Percentiles rank a stretch among this genome's conserved stretches.
phyloP scores from a whole-genome alignment of 73 alveolate genomes.

The Paramecium caudatum region DNA sequence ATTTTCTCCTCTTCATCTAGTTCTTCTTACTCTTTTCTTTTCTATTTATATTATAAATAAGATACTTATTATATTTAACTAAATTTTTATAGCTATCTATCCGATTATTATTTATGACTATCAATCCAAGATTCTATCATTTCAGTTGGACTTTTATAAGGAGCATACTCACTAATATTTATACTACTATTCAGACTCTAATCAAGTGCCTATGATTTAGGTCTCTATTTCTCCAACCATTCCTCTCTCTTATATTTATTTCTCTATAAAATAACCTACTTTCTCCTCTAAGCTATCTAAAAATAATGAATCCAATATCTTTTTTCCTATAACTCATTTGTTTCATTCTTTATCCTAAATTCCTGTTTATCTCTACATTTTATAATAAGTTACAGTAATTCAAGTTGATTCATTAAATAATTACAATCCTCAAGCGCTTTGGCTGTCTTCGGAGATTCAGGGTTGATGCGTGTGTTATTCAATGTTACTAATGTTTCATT shows the following conservation, averaged over 20 bases:
- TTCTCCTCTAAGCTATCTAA: background rate
- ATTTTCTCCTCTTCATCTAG: background rate
- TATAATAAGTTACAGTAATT: background rate
- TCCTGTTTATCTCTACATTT: conserved; percentile 6
- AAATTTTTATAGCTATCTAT: background rate
- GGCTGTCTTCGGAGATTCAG: conserved; percentile 42
- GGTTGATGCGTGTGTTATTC: background rate
- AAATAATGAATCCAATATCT: conserved; percentile 4
- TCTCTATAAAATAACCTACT: conserved; percentile 10
- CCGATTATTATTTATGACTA: background rate
- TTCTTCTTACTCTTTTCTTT: background rate
- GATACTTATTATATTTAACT: conserved; percentile 11
- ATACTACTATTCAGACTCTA: conserved; percentile 38
- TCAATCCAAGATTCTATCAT: conserved; percentile 68
- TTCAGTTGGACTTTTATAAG: conserved; percentile 69
- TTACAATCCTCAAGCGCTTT: background rate
- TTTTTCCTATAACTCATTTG: background rate
- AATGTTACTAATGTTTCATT: background rate
- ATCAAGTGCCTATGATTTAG: conserved; percentile 23
- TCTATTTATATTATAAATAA: background rate
- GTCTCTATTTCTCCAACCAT: conserved; percentile 27
- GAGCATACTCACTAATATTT: conserved; percentile 42
- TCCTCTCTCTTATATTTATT: conserved; percentile 38
- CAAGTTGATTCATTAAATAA: background rate
- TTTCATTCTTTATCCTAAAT: background rate